phyloP scores from a whole-genome alignment of 192 early-diverging fungal species.

The Entomortierella lignicola region DNA sequence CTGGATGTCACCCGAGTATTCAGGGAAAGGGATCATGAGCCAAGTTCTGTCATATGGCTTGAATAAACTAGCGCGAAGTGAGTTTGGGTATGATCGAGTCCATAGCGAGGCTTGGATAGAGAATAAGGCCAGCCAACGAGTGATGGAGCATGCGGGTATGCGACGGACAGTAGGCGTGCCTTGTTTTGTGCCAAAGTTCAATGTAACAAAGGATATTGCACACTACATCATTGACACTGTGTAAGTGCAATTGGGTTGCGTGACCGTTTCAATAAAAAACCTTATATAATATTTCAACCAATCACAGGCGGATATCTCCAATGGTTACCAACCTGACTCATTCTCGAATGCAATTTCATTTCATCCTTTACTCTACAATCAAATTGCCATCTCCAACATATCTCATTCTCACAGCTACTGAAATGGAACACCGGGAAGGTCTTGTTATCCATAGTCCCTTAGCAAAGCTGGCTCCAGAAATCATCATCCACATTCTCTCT shows the following conservation, averaged over 20 bases:
- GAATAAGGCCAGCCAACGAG: slow-evolving; percentile 16
- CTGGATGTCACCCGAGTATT: slow-evolving; percentile 28
- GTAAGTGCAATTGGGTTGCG: too few species aligned
- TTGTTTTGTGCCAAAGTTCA: slow-evolving; percentile 35
- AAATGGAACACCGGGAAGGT: too few species aligned
- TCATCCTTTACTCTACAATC: too few species aligned
- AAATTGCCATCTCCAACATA: too few species aligned
- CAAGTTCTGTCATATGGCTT: slow-evolving; percentile 16
- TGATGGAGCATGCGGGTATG: slow-evolving; percentile 31
- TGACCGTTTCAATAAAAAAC: too few species aligned
- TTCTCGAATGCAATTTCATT: background rate
- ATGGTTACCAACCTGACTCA: background rate
- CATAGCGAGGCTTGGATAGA: slow-evolving; percentile 31
- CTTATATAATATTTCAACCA: too few species aligned
- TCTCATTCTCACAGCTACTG: too few species aligned
- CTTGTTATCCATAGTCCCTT: background rate
- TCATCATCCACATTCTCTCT: slow-evolving; percentile 42
- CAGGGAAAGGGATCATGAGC: slow-evolving; percentile 27
- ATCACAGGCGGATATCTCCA: too few species aligned
- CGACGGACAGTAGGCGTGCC: slow-evolving; percentile 6
- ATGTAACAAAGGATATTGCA: slow-evolving; percentile 11
- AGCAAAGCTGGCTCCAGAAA: slow-evolving; percentile 27
- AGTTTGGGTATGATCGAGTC: slow-evolving; percentile 26
- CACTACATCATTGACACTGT: slow-evolving; percentile 20
- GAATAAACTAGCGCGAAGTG: background rate